Base-by-base conservation (phyloP, 1,284 basidiomycete genomes). In the Serendipita sp. region DNA sequence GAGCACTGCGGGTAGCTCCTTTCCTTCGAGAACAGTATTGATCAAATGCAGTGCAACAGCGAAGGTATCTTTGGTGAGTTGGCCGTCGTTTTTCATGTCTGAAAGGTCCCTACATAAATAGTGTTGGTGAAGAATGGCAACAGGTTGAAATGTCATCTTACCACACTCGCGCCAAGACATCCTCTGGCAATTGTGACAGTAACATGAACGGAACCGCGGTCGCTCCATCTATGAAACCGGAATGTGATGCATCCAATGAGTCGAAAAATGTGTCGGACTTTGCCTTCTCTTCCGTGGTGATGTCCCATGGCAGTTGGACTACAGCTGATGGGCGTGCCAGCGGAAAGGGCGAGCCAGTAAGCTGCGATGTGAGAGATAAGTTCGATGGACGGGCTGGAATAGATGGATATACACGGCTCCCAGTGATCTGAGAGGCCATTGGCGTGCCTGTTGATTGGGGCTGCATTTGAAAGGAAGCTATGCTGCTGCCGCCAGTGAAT, bases 31-130 rank as follows among this genome's bases (percentile, higher is more conserved):
- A 72, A 88, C 93, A 68, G 82, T 81, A 72, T 93, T 91, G 70
- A 99, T 98, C 58, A 99, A 81, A 73, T 95, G 84, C 86, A 97
- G 87, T 2, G 94, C 96, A 47, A 99, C 88, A 2, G 96, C 95
- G 73, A 99, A 99, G 32, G 94, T 92, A 65, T 98, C 95, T 62
- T 86, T 82, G 26, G 87, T 92, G 45, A 99, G 79, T 60, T 81
- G 82, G 3, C 96, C 96, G 67, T 93, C 88, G 67, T 91, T 89
- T 62, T 88, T 85, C 43, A 98, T 80, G 71, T 99, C 96, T 29
- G 94, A 81, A 15, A 99, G 82, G 72, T 99, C 96, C 93, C 92
- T 94, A 67, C 13, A 60, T 6, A 5, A 44, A 53, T 44, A 45
- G 30, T 62, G 63, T 62, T 45, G n/a, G 29, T 34, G 35, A 60